These are phyloP conservation scores for Trichoderma polysporum DNA, from an alignment of 2,329 filamentous ascomycete species.

Conservation along the genomic window DNA sequence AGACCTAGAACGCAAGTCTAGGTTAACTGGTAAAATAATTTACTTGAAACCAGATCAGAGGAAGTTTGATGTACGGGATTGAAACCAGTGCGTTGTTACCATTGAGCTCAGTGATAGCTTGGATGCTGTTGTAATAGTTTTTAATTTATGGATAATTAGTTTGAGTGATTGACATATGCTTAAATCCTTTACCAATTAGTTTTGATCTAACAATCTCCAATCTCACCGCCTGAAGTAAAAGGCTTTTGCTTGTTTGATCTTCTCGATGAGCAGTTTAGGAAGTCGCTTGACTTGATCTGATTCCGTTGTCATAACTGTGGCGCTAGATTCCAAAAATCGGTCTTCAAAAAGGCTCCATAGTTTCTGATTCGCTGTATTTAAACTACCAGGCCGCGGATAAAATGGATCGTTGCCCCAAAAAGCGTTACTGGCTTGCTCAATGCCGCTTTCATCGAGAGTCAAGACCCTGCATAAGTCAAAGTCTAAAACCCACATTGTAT, in stretches of 20 bases:
- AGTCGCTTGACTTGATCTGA: background rate
- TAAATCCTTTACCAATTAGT: too few species aligned
- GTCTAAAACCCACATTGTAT: slow-evolving; percentile 47
- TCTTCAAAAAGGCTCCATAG: background rate
- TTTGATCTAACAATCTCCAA: too few species aligned
- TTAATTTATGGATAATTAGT: too few species aligned
- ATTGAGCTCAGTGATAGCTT: too few species aligned
- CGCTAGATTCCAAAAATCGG: background rate
- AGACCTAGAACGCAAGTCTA: background rate
- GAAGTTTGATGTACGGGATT: too few species aligned
- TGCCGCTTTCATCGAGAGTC: background rate
- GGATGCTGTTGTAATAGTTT: too few species aligned
- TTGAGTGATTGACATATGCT: too few species aligned
- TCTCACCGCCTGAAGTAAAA: background rate
- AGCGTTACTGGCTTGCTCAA: background rate
- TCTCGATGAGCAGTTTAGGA: background rate
- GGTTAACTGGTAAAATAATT: background rate
- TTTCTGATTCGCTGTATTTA: background rate
- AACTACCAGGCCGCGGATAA: background rate
- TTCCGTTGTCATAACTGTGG: background rate
- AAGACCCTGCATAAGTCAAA: slow-evolving; percentile 42
- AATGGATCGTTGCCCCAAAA: slow-evolving; percentile 4
- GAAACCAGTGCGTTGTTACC: too few species aligned
- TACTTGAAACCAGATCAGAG: background rate
- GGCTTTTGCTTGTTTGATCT: background rate